Conservation (phyloP, 768 basidiomycete species). For the Macrocybe gigantea region DNA sequence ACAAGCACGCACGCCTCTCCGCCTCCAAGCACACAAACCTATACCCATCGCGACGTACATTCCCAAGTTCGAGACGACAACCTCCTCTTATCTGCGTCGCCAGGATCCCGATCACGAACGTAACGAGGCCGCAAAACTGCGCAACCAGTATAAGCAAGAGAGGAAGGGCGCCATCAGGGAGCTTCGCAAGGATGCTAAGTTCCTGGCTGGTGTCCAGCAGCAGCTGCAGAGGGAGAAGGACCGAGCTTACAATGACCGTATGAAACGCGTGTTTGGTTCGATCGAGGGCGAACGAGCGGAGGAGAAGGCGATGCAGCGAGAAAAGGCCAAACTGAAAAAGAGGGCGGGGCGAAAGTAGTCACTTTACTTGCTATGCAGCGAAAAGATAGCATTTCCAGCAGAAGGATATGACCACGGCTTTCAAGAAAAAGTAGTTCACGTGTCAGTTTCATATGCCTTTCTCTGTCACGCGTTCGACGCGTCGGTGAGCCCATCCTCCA, state of each 20-base stretch:
- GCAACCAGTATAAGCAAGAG: conserved; percentile 90
- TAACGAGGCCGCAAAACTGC: conserved; percentile 81
- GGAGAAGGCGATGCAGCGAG: conserved; percentile 87
- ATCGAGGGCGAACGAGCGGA: conserved; percentile 89
- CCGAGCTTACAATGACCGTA: conserved; percentile 66
- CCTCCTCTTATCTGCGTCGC: conserved; percentile 67
- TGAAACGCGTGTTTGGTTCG: conserved; percentile 75
- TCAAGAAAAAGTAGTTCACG: no score
- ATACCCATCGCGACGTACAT: conserved; percentile 92
- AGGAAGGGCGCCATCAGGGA: conserved; percentile 95
- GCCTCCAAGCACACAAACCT: conserved; percentile 89
- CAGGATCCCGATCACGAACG: conserved; percentile 93
- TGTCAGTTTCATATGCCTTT: no score
- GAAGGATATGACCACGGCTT: no score
- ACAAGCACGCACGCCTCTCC: conserved; percentile 71
- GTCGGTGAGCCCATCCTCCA: no score
- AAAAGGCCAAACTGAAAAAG: conserved; percentile 71
- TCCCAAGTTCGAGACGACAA: conserved; percentile 83
- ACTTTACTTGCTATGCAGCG: no score
- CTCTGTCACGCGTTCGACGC: no score
- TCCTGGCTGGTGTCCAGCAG: conserved; percentile 85
- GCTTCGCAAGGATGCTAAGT: conserved; percentile 89
- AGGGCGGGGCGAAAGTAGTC: conserved; percentile 68
- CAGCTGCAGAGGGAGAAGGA: conserved; percentile 86
- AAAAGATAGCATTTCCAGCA: no score